Evolutionary conservation across 331 rosid species (phyloP), one percentile per base, ranked within the genome.

Genomic region (Rosa hybrid): DNA sequence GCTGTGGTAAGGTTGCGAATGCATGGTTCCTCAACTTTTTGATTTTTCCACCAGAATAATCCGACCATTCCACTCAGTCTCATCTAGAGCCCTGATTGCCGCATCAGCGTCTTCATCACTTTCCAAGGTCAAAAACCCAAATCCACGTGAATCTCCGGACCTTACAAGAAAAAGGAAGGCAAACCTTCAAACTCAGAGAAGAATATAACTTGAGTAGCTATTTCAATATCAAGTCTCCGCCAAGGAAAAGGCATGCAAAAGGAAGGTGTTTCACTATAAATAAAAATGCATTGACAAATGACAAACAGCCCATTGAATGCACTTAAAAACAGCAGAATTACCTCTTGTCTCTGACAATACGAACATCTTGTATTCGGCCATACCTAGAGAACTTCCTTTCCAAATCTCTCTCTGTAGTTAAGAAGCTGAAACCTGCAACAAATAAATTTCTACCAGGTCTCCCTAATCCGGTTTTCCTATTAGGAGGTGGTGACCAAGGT

Each of bases 291-390:
- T 49, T 6, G 3, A 11, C 30, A 30, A 25, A 74, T 74, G 65
- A 53, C 63, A 72, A 50, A 18, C 14, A 8, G 5, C 65, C 23
- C 45, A 38, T 18, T 38, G 18, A 30, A 38, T 74, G 67, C 77
- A 54, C 20, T 44, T 51, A 50, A 20, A 12, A 54, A 39, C 51
- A 34, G 39, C 68, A 38, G n/a, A 74, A 20, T 74, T 54, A 54
- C 78, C 78, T 74, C 49, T 74, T 39, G 78, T 74, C 78, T 54
- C 78, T 74, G 39, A 74, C 78, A 8, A 74, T 54, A n/a, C 68
- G 78, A 74, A 74, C 38, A 54, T 74, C 68, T 54, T 6, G 78
- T 39, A 74, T 68, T n/a, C 39, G 65, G 12, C 78, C 78, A 54
- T 18, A 74, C 39, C 78, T 54, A 39, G 67, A 38, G 16, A 74